Percentiles rank a stretch among this genome's conserved stretches.
phyloP scores from a whole-genome alignment of 495 filamentous ascomycete genomes.

The Acidiella bohemica region DNA sequence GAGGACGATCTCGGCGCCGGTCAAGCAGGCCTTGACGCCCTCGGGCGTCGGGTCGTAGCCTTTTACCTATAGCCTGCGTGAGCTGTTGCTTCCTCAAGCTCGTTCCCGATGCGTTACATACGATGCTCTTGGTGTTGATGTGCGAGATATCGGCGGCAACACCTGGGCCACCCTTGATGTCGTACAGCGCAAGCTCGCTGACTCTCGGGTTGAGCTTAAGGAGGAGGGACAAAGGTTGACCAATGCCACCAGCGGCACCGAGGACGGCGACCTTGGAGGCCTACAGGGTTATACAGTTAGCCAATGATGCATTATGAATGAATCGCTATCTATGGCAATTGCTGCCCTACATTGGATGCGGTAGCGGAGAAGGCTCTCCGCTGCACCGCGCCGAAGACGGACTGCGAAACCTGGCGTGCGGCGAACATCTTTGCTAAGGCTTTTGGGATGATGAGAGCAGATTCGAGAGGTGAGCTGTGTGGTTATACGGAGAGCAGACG shows the following conservation, averaged over 20 bases:
- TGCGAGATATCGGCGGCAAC: constrained; percentile 95
- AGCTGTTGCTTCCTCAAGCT: background rate
- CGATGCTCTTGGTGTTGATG: constrained; percentile 93
- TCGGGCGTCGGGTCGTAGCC: constrained; percentile 68
- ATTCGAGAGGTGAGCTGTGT: no score
- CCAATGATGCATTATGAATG: no score
- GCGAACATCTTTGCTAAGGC: constrained; percentile 55
- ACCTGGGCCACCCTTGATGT: constrained; percentile 90
- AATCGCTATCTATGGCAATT: no score
- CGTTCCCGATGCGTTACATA: constrained; percentile 21
- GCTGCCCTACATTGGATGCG: constrained; percentile 71
- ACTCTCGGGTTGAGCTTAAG: constrained; percentile 96
- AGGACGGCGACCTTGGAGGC: constrained; percentile 93
- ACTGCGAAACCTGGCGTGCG: constrained; percentile 39
- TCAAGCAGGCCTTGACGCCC: constrained; percentile 64
- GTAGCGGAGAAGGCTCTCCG: constrained; percentile 89
- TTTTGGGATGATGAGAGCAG: no score
- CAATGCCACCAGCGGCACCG: constrained; percentile 93
- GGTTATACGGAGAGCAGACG: no score
- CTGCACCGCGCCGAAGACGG: constrained; percentile 56
- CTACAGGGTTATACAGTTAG: no score
- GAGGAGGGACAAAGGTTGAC: constrained; percentile 91
- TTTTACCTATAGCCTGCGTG: constrained; percentile 41
- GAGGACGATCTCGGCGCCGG: constrained; percentile 81
- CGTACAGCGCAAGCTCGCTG: constrained; percentile 86